phyloP scores from a whole-genome alignment of 1,284 basidiomycete genomes.

The Stygiomarasmius scandens region DNA sequence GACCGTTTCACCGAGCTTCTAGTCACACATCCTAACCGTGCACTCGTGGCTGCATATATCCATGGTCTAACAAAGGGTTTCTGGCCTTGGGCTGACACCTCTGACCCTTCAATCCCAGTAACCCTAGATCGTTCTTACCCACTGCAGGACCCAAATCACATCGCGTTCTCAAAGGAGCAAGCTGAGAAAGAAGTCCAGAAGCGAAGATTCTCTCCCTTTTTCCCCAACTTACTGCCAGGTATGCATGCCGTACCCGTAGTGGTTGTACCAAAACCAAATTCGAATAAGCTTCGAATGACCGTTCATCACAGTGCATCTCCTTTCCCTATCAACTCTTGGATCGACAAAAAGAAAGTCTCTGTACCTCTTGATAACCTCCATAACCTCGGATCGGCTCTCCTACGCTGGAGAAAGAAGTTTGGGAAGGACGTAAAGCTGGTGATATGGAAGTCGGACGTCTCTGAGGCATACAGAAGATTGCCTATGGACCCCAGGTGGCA shows the following conservation, averaged over 20 bases:
- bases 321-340: slow-evolving; percentile 41
- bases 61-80: slow-evolving; percentile 37
- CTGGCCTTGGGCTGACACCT: slow-evolving; percentile 42
- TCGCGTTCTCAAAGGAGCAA: slow-evolving; percentile 32
- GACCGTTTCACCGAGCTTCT: slow-evolving; percentile 31
- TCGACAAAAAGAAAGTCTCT: slow-evolving; percentile 23
- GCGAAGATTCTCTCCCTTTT: slow-evolving; percentile 38
- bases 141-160: slow-evolving; percentile 14
- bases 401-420: not conserved
- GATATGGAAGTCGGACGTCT: slow-evolving; percentile 43
- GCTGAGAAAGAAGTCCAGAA: slow-evolving; percentile 33
- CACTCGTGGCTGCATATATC: slow-evolving; percentile 36
- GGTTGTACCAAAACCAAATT: slow-evolving; percentile 41
- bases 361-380: slow-evolving; percentile 28
- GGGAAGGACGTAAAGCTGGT: slow-evolving; percentile 14
- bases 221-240: slow-evolving; percentile 42
- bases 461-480: slow-evolving; percentile 5
- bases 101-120: slow-evolving; percentile 18
- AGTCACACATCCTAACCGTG: slow-evolving; percentile 34
- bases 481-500: slow-evolving; percentile 3
- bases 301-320: slow-evolving; percentile 37
- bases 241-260: slow-evolving; percentile 47
- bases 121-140: slow-evolving; percentile 26
- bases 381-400: slow-evolving; percentile 26
- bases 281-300: slow-evolving; percentile 39